Evolutionary conservation across 2,329 filamentous ascomycete species (phyloP).

Genomic region (Neurospora crassa): DNA sequence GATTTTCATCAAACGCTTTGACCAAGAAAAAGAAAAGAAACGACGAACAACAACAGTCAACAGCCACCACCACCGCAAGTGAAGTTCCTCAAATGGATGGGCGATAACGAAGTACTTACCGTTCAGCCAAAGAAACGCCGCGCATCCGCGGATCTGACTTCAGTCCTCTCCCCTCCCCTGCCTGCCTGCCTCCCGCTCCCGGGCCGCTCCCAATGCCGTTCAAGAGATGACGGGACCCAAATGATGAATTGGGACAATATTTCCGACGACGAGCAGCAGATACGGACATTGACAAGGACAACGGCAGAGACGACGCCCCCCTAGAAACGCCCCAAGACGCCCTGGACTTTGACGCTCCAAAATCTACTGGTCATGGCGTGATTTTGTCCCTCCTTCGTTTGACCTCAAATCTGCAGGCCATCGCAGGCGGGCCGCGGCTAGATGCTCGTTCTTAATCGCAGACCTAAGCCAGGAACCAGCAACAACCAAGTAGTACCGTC

Average conservation of each 20-base stretch:
- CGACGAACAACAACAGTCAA: not conserved
- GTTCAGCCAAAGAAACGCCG: not conserved
- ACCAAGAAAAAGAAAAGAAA: not conserved
- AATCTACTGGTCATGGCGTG: not conserved
- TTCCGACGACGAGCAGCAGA: not conserved
- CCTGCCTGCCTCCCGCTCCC: not conserved
- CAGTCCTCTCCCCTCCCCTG: not conserved
- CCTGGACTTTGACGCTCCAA: not conserved
- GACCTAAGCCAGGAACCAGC: not conserved
- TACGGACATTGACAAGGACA: not conserved
- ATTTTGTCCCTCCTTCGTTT: slow-evolving; percentile 13
- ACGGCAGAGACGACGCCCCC: not conserved
- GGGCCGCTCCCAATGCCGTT: not conserved
- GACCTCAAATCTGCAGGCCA: slow-evolving; percentile 14
- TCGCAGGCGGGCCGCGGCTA: slow-evolving; percentile 6
- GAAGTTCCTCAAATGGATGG: not conserved
- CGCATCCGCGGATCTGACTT: not conserved
- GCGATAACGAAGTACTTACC: not conserved
- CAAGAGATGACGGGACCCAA: not conserved
- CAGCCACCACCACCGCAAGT: too few species aligned
- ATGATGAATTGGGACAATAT: not conserved
- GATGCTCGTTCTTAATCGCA: not conserved
- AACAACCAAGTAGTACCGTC: not conserved
- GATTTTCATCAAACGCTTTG: not conserved
- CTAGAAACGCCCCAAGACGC: not conserved